Evolutionary conservation across 2,329 filamentous ascomycete species (phyloP).

Genomic region (Colletotrichum camelliae): DNA sequence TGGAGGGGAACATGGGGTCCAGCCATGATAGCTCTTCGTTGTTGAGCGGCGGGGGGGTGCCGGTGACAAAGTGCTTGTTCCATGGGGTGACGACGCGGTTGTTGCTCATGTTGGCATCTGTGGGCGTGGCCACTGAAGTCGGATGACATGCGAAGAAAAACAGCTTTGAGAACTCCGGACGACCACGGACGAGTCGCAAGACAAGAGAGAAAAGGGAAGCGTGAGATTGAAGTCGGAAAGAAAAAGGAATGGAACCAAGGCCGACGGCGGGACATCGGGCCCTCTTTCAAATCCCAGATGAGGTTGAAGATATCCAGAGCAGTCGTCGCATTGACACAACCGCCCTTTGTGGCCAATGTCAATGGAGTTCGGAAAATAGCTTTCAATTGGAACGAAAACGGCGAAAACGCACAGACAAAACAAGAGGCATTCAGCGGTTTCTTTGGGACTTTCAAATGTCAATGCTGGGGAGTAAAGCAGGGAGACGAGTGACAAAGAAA

Average conservation of each 20-base stretch:
- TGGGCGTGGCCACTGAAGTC: not conserved
- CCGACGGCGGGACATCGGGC: not conserved
- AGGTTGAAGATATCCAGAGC: not conserved
- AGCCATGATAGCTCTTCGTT: constrained; percentile 8
- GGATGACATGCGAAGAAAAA: not conserved
- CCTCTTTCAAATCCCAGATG: not conserved
- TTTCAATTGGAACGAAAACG: not conserved
- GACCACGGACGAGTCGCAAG: not conserved
- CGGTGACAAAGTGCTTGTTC: not conserved
- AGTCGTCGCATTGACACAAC: not conserved
- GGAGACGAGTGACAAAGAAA: not conserved
- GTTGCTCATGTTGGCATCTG: not conserved
- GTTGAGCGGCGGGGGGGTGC: not conserved
- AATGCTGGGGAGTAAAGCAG: not conserved
- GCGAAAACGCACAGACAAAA: not conserved
- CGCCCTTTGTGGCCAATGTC: not conserved
- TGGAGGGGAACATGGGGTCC: not conserved
- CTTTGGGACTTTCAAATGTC: not conserved
- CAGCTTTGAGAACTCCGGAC: not conserved
- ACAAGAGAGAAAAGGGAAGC: not conserved
- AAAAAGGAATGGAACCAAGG: not conserved
- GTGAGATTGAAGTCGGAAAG: fast-evolving
- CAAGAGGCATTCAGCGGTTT: not conserved
- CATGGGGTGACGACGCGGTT: not conserved
- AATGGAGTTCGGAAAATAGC: not conserved